phyloP scores from a whole-genome alignment of 2,329 filamentous ascomycete genomes.

The Magnaporthales sp. region DNA sequence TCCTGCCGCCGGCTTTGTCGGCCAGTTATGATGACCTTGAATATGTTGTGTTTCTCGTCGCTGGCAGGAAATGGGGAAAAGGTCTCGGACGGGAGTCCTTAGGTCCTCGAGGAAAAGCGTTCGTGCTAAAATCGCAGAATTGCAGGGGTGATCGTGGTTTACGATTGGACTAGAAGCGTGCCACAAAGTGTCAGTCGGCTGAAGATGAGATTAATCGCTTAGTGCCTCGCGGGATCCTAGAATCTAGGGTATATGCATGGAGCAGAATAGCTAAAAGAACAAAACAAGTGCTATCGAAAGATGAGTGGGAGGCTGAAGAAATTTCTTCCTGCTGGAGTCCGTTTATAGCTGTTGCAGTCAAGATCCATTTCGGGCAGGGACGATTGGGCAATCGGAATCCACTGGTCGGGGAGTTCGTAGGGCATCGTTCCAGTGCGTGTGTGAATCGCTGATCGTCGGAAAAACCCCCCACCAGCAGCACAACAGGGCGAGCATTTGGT shows the following conservation, averaged over 20 bases:
- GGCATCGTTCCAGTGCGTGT: background rate
- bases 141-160: constrained; percentile 4
- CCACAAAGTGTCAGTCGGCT: background rate
- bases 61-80: background rate
- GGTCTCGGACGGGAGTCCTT: background rate
- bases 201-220: background rate
- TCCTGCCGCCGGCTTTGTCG: background rate
- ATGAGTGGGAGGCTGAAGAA: background rate
- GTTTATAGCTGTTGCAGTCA: background rate
- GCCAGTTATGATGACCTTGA: background rate
- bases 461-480: background rate
- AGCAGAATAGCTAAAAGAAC: background rate
- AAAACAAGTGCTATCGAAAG: background rate
- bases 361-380: background rate
- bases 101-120: background rate
- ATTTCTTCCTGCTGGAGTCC: background rate
- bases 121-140: constrained; percentile 1
- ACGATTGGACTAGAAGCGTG: background rate
- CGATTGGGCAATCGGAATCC: background rate
- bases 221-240: background rate
- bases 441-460: background rate
- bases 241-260: background rate
- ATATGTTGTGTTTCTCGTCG: background rate
- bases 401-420: background rate
- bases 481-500: background rate